A percentile compares a stretch with the other conserved stretches of the same genome.
Evolutionary conservation across 805 yeast genomes (phyloP).

Genomic region (Saturnispora bothae): DNA sequence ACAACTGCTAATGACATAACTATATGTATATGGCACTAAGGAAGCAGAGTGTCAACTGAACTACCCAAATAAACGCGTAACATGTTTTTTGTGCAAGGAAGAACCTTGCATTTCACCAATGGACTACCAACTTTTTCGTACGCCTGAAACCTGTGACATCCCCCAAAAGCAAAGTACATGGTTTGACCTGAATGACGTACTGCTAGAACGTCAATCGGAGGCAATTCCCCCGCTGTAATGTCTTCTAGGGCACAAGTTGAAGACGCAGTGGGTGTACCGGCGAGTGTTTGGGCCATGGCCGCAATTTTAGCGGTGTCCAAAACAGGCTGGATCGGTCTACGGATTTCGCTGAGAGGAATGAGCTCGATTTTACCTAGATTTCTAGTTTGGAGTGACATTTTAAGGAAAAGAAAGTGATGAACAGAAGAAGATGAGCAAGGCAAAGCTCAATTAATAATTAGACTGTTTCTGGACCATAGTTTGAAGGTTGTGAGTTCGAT

Average conservation of each 20-base stretch:
- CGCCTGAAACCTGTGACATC: constrained; percentile 84
- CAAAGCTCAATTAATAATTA: no score
- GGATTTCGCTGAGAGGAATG: constrained; percentile 57
- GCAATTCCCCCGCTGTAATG: constrained; percentile 52
- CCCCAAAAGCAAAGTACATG: constrained; percentile 78
- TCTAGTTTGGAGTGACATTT: constrained; percentile 63
- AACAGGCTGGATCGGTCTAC: constrained; percentile 80
- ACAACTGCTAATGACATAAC: background rate
- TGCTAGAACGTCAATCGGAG: constrained; percentile 70
- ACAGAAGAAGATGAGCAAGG: no score
- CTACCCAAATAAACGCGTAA: constrained; percentile 62
- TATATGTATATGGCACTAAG: background rate
- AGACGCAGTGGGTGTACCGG: constrained; percentile 55
- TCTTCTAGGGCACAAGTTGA: constrained; percentile 42
- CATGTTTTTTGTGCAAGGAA: constrained; percentile 68
- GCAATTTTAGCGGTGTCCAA: constrained; percentile 64
- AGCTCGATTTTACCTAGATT: constrained; percentile 39
- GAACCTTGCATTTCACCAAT: constrained; percentile 56
- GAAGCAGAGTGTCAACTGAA: constrained; percentile 46
- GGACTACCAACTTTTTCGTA: constrained; percentile 46
- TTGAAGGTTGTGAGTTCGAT: no score
- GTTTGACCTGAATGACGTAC: constrained; percentile 53
- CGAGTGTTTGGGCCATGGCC: constrained; percentile 64
- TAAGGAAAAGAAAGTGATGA: constrained; percentile 1
- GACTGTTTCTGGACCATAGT: no score